Base-by-base conservation (phyloP, 129 eudicot genomes). In the Chrysanthemum seticuspe region DNA sequence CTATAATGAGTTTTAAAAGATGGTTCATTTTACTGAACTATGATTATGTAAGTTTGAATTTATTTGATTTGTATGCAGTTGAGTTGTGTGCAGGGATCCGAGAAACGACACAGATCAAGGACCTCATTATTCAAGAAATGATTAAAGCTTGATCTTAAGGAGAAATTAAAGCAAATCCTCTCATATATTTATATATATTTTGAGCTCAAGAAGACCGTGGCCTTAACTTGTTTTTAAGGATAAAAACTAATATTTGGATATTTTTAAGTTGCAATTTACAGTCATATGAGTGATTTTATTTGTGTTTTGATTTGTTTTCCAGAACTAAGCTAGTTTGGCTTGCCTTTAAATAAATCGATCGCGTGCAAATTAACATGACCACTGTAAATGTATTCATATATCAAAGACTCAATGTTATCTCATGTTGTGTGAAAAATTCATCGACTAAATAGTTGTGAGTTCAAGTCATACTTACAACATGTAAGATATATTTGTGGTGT, bases 41-140 rank as follows among this genome's bases (percentile, higher is more conserved):
- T 12, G 31, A 71, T 29, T 9, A 62, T 25, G 13, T 25, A 13
- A 25, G 21, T 11, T 31, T 14, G 0, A 47, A 50, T 5, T 49
- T 49, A 18, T 40, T 34, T 23, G 2, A 68, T 34, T 61, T 70
- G 3, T 71, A 55, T 78, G 76, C 47, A 64, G 77, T 2, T 78
- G 77, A 78, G 47, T 64, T 80, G 56, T 72, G 76, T 72, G 71
- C 67, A 80, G 81, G 88, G 84, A 34, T 54, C 83, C 6, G 86
- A 73, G 67, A 86, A 86, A 59, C 82, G 79, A 73, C 75, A 64
- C 23, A 74, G 76, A 68, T 75, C 86, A 23, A 86, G 88, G 78
- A 49, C 78, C 45, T 77, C 86, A 10, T 64, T 85, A 12, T 70
- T 86, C 73, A 83, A 83, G 82, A 83, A 83, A 60, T 86, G 82